Percentiles rank a stretch among this genome's conserved stretches.
Conservation (phyloP, 2,329 filamentous ascomycete species). For the Fusarium gaditjirri region DNA sequence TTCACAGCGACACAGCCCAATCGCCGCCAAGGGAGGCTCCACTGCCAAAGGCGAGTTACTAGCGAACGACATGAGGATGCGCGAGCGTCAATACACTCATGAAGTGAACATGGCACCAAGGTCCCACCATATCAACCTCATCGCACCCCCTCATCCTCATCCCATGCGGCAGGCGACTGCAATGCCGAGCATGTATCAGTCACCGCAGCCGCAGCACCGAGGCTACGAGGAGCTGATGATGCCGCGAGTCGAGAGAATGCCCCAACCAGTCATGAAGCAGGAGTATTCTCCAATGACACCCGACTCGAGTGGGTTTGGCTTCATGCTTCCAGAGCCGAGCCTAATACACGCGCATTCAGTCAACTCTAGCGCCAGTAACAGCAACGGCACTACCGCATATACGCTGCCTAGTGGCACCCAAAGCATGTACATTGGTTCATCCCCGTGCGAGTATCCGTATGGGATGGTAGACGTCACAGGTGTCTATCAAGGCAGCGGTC, state of each 20-base stretch:
- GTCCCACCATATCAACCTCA: constrained; percentile 26
- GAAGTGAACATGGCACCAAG: constrained; percentile 36
- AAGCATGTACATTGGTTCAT: constrained; percentile 33
- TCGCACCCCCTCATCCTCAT: constrained; percentile 26
- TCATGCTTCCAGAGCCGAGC: constrained; percentile 37
- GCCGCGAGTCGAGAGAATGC: constrained; percentile 36
- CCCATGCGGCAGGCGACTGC: constrained; percentile 34
- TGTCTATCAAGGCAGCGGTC: constrained; percentile 37
- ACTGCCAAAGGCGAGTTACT: constrained; percentile 50
- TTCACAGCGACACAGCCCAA: constrained; percentile 40
- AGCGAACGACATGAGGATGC: constrained; percentile 43
- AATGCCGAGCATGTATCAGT: constrained; percentile 36
- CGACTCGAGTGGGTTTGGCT: constrained; percentile 32
- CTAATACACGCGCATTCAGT: constrained; percentile 28
- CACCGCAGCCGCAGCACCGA: constrained; percentile 31
- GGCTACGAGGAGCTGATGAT: constrained; percentile 36
- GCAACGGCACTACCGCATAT: constrained; percentile 30
- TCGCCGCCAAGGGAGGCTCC: constrained; percentile 47
- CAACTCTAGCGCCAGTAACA: constrained; percentile 16
- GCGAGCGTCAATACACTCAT: constrained; percentile 38
- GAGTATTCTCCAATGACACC: constrained; percentile 41
- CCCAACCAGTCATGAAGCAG: constrained; percentile 33
- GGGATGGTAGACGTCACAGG: constrained; percentile 42
- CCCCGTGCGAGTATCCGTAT: constrained; percentile 42
- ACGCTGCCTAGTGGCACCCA: constrained; percentile 31